Base-by-base conservation (phyloP, 2,329 filamentous ascomycete species). In the Fusarium euwallaceae region DNA sequence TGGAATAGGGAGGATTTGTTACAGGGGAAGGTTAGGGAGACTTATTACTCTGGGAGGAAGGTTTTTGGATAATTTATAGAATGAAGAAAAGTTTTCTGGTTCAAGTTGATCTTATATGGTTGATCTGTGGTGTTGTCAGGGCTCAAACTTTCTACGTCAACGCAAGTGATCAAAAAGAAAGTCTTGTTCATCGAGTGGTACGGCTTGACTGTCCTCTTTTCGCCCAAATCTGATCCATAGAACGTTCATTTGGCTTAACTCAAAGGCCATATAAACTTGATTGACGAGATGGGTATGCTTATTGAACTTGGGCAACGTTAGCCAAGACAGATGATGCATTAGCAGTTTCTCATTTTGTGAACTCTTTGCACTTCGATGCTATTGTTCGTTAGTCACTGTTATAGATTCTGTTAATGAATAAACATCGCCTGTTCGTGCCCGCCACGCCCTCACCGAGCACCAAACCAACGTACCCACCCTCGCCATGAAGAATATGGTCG, bases 1-100 rank as follows among this genome's bases (percentile, higher is more conserved):
- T 90, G 87, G 86, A 83, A 87, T n/a, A 53, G 6, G 6, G 48
- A 53, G 27, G 48, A 53, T 53, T 32, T 53, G 17, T 6, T 53
- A 3, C 48, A 32, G 10, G 48, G 48, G 0, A 53, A 32, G 48
- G 27, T 53, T n/a, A 53, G 2, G 48, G 48, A 53, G 27, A 53
- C 48, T n/a, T 53, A 53, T 14, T 53, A 53, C 2, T 2, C 2
- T 0, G 48, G 48, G 27, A 53, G 48, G 1, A 53, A 53, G 6
- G 48, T 53, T 12, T 53, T 53, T 32, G 48, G 27, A 14, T 53
- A 32, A 27, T 14, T 6, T n/a, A 2, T 5, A n/a, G 27, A 5
- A 32, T 14, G 3, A 53, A 53, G 3, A 53, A 32, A 53, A 53
- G 48, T n/a, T 6, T 51, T 32, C 5, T 7, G 48, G 48, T 32